Evolutionary conservation across 495 filamentous ascomycete genomes (phyloP), one percentile per base, ranked within the genome.

Genomic region (Daldinia childiae): DNA sequence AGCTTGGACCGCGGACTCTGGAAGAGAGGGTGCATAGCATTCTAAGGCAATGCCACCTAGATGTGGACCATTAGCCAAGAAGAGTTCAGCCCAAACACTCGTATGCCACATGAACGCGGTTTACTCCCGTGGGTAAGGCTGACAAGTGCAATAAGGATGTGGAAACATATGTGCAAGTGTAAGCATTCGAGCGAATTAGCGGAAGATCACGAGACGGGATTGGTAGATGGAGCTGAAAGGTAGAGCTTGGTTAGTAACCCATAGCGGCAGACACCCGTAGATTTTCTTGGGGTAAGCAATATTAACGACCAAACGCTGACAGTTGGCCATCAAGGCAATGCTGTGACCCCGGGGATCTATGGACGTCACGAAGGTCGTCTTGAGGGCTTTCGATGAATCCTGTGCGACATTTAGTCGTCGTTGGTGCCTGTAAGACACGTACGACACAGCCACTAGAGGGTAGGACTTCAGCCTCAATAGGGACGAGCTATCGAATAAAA

Each of bases 401-500:
- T 65, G 70, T 73, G 32, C 60, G 36, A 68, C 69, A 50, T 61
- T 26, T 21, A 59, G 50, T 63, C 17, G 62, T 54, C 21, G 61
- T 58, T 68, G 70, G 70, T 69, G 70, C 70, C 64, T 73, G 69
- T 55, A 30, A 57, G 63, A 73, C 61, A 65, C 39, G 70, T 73
- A 73, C 36, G 70, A 73, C 70, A 73, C 70, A 73, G 70, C 70
- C 65, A 73, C 65, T 19, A 50, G 12, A 50, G 57, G 70, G 61
- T 73, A 62, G 50, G 65, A 68, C 65, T 68, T 73, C 70, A 73
- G 70, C 70, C 70, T 73, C 70, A 69, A 62, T 36, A 56, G 38
- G 48, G 55, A 41, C 15, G 29, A 58, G 60, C 38, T 54, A 48
- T 68, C 65, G 58, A 72, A 73, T 69, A 30, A 36, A 57, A 36